Base-by-base conservation (phyloP, 1,284 basidiomycete species). In the Leccinum fallax region DNA sequence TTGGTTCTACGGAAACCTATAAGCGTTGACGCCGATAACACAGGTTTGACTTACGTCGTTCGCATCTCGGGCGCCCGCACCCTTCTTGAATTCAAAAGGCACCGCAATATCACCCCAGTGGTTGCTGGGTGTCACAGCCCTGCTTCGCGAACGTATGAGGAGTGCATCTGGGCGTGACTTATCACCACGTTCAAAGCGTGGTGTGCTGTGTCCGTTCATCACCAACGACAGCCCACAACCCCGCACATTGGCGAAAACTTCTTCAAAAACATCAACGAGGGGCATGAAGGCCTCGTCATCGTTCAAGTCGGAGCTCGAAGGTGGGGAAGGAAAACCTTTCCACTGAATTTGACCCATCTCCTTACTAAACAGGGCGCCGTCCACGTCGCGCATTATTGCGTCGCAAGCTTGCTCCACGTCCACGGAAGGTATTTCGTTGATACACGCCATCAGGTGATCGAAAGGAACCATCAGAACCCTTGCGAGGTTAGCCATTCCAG, bases 51-150 rank as follows among this genome's bases (percentile, higher is more conserved):
- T 8, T 46, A 65, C 16, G 1, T 60, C 7, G 36, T 16, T 0
- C 15, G 3, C 6, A 38, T 38, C 36, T 38, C 15, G 15, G 4
- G 4, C 7, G 15, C 2, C 4, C 13, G 34, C 13, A 2, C 13
- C 13, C 46, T 61, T 67, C 36, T 61, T 60, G 4, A 66, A 65
- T 34, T 60, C 57, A 21, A 65, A 62, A 19, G 59, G 59, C 19
- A 60, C 30, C 1, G 7, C 57, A 6, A 67, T 56, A 13, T 67
- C 49, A 2, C 36, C 60, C 65, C 66, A 66, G 10, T 61, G 63
- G 2, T 6, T 21, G 30, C 52, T n/a, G 3, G 26, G 19, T 2
- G 5, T 4, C 15, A 2, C 2, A 24, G 21, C 40, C n/a, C 34
- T 36, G 6, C 7, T 10, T 43, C n/a, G 8, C 15, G 40, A 10